Evolutionary conservation across 192 early-diverging fungal species (phyloP).

Genomic region (Coemansia sp.): DNA sequence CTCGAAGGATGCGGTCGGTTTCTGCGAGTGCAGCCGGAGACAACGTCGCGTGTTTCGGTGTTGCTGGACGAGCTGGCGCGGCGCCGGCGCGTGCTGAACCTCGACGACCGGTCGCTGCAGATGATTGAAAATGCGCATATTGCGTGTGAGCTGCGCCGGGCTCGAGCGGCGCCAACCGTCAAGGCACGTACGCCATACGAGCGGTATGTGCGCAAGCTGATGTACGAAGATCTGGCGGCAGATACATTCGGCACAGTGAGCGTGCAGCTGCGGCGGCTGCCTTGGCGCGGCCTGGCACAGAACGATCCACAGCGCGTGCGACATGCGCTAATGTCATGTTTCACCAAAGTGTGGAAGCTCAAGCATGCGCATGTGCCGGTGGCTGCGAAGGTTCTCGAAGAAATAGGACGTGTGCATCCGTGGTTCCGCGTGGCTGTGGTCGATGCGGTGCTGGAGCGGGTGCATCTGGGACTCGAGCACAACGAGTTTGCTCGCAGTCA

Average conservation of each 20-base stretch:
- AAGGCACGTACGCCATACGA: conserved; percentile 83
- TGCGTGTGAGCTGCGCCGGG: conserved; percentile 82
- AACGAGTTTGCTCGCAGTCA: conserved; percentile 95
- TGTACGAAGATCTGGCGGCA: conserved; percentile 81
- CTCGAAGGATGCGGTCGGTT: conserved; percentile 91
- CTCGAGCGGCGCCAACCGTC: conserved; percentile 48
- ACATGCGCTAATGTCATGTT: conserved; percentile 68
- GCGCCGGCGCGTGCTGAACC: conserved; percentile 79
- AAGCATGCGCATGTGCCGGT: conserved; percentile 84
- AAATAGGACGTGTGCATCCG: conserved; percentile 77
- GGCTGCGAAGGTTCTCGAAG: conserved; percentile 76
- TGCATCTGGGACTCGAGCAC: conserved; percentile 86
- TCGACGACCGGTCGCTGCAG: conserved; percentile 78
- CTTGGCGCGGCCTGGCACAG: conserved; percentile 64
- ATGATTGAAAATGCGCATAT: conserved; percentile 96
- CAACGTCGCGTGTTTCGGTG: conserved; percentile 63
- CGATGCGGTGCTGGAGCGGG: conserved; percentile 80
- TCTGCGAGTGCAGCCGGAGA: conserved; percentile 75
- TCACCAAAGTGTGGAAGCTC: conserved; percentile 92
- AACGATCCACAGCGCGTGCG: conserved; percentile 38
- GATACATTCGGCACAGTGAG: conserved; percentile 68
- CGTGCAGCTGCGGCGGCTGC: conserved; percentile 74
- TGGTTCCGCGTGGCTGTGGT: conserved; percentile 88
- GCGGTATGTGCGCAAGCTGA: conserved; percentile 82
- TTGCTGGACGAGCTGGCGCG: conserved; percentile 86